Base-by-base conservation (phyloP, 371 early-diverging fungal species). In the Apophysomyces trapeziformis region DNA sequence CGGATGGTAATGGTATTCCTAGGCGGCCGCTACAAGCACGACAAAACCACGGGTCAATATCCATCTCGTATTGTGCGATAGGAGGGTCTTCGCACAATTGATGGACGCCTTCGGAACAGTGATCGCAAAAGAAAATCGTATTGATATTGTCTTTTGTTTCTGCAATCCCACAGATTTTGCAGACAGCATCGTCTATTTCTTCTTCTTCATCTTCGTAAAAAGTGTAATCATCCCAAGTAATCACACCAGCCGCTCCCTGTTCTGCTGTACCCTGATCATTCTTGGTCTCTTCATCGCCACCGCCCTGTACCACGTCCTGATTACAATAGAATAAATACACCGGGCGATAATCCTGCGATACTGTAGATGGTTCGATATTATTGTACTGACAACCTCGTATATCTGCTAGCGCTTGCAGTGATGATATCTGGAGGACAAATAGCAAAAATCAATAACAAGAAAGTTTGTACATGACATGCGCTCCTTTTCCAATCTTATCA, bases 21-120 rank as follows among this genome's bases (percentile, higher is more conserved):
- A 71, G 68, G 14, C 9, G 60, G 54, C 47, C 61, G 26, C 66
- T 63, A 38, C 84, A 84, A 7, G 68, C 66, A n/a, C 79, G 70
- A 65, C 84, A 84, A 38, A 63, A 74, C 84, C 84, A 84, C 16
- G 84, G 84, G 54, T 80, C 79, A 6, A 77, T 43, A 1, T 78
- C 59, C 7, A 69, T 68, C 63, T 84, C 84, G 36, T 67, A 81
- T 4, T 61, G 12, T 37, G 66, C 63, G 35, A 84, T 74, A 5
- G 71, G 75, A 8, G 84, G 84, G 4, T 68, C 61, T 38, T 78
- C 81, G 61, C 84, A 84, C 6, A 80, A 43, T 39, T 81, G 81
- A 64, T 84, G 84, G 0, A 84, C 76, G 12, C 77, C 76, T 57
- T 60, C 45, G 58, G 81, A 64, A 60, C 84, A 84, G 3, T 58